Evolutionary conservation across 768 basidiomycete species (phyloP), one percentile per base, ranked within the genome.

Genomic region (Austroboletus eburneus): DNA sequence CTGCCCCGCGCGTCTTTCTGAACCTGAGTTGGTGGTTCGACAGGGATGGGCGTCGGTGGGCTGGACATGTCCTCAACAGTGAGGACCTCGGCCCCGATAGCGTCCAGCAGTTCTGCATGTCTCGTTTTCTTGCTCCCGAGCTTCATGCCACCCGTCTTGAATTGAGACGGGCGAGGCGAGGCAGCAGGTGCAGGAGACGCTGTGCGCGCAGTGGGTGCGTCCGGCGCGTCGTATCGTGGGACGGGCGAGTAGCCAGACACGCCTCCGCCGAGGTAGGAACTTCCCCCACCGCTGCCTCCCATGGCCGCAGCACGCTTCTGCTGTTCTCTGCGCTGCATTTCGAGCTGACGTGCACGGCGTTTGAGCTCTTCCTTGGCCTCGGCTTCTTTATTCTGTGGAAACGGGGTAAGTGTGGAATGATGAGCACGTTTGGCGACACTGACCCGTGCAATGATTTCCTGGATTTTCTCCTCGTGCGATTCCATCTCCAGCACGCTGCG

Each of bases 361-460:
- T 98, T 98, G 62, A 99, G 85, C 61, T 97, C 95, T 65, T 99
- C 96, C 65, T 99, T 99, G 2, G 95, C 96, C 61, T 99, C 96
- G 6, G 92, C 92, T 69, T 99, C 96, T 69, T 98, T 98, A 74
- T 99, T 98, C 87, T 94, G 50, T 20, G 16, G 3, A 14, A 22
- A 23, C 30, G 4, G 7, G 9, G 20, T 57, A 27, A 59, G 38
- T 6, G 10, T 7, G 21, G 10, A 6, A 42, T n/a, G 24, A 35
- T 9, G 24, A 22, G 7, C 30, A 32, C 16, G 16, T 17, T n/a
- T 6, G 22, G 9, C 5, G 32, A 29, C 32, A 69, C 84, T 50
- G 62, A 93, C 92, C 67, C 89, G 78, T 10, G 93, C 88, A 56
- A 98, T 99, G 66, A 98, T 98, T 61, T 98, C 95, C 63, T 97